Conservation (phyloP, 495 filamentous ascomycete genomes). For the Aspergillus sclerotiicarbonarius region DNA sequence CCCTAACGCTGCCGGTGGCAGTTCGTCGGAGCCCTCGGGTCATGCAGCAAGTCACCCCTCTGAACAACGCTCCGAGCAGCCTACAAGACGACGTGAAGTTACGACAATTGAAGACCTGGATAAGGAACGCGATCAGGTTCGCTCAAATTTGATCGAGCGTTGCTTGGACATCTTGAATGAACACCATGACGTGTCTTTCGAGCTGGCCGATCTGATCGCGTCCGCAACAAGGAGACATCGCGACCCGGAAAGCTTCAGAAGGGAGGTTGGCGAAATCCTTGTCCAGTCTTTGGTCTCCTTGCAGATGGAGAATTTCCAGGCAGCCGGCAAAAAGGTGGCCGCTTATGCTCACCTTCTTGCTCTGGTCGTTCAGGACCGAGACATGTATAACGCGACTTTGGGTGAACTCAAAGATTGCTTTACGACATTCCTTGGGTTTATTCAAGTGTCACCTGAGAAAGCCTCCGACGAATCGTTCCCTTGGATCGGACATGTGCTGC, state of each 20-base stretch:
- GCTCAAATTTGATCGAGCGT: slow-evolving; percentile 78
- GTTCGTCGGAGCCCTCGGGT: slow-evolving; percentile 22
- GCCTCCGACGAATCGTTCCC: slow-evolving; percentile 72
- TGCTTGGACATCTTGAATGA: slow-evolving; percentile 85
- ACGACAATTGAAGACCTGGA: slow-evolving; percentile 82
- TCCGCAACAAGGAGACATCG: slow-evolving; percentile 68
- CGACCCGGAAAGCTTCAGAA: slow-evolving; percentile 60
- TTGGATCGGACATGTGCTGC: slow-evolving; percentile 88
- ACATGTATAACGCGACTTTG: slow-evolving; percentile 76
- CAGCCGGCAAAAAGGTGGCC: slow-evolving; percentile 77
- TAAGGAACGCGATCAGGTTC: slow-evolving; percentile 66
- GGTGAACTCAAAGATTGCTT: slow-evolving; percentile 79
- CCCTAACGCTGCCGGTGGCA: slow-evolving; percentile 10
- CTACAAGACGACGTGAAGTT: slow-evolving; percentile 33
- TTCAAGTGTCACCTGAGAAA: slow-evolving; percentile 65
- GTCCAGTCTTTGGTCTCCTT: slow-evolving; percentile 87
- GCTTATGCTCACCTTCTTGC: slow-evolving; percentile 92
- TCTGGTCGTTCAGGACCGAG: slow-evolving; percentile 75
- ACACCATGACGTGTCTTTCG: slow-evolving; percentile 86
- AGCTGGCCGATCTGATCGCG: slow-evolving; percentile 81
- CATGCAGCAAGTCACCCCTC: not conserved
- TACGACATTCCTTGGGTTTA: slow-evolving; percentile 69
- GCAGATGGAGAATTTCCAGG: slow-evolving; percentile 64
- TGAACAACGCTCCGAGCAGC: slow-evolving; percentile 19
- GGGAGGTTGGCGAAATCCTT: slow-evolving; percentile 78